Conservation (phyloP, 148 eudicot genomes). For the Selenicereus undatus region DNA sequence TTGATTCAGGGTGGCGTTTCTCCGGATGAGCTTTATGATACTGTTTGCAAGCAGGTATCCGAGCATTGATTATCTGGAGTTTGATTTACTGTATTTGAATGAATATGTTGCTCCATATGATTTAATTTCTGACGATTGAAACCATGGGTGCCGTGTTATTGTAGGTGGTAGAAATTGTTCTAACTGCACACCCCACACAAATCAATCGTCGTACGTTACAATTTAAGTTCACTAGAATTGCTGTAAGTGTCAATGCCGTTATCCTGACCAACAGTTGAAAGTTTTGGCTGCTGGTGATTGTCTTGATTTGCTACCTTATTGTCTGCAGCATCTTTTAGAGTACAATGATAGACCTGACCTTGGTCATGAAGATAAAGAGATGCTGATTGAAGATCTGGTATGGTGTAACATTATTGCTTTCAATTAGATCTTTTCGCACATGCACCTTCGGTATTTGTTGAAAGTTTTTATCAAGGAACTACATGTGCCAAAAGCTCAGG, state of each 20-base stretch:
- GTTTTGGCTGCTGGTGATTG: constrained; percentile 10
- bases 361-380: constrained; percentile 73
- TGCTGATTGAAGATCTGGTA: constrained; percentile 92
- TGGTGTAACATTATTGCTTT: constrained; percentile 3
- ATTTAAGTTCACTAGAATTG: constrained; percentile 79
- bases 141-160: constrained; percentile 26
- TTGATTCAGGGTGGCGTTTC: constrained; percentile 71
- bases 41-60: constrained; percentile 84
- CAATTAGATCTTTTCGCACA: background rate
- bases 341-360: constrained; percentile 82
- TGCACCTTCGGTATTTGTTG: background rate
- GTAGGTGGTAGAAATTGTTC: constrained; percentile 87
- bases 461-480: background rate
- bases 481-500: background rate
- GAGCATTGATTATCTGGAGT: background rate
- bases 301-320: constrained; percentile 4
- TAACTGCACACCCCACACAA: constrained; percentile 95
- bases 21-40: constrained; percentile 67
- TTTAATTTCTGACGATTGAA: background rate
- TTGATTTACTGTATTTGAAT: constrained; percentile 9
- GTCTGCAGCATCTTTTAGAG: constrained; percentile 81
- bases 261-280: background rate
- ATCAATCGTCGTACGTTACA: constrained; percentile 86
- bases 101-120: background rate
- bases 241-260: constrained; percentile 40